Base-by-base conservation (phyloP, 2,329 filamentous ascomycete genomes). In the Dendryphion nanum region DNA sequence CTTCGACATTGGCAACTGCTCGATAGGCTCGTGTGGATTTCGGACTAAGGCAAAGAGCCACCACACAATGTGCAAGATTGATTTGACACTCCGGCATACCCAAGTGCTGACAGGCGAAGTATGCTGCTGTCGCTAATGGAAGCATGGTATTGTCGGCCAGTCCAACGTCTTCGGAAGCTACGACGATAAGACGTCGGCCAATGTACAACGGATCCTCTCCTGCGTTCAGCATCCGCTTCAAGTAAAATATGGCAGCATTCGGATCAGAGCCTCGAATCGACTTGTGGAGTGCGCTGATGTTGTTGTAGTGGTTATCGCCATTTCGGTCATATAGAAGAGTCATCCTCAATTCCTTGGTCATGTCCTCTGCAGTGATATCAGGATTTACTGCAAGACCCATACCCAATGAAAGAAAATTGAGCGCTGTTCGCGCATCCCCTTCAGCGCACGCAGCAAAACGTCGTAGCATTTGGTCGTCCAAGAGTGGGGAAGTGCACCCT, bases 301-400 rank as follows among this genome's bases (percentile, higher is more conserved):
- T 93, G 61, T 98, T 91, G 71, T 97, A 98, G 69, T 97, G 93
- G 63, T 95, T 89, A 66, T 98, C 93, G 36, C 93, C 91, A 0
- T 86, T 87, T 38, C 93, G 82, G 66, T 98, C 93, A 67, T 97
- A 97, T 12, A 97, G 89, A 2, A 97, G 74, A 0, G 91, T 97
- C 61, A 90, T 90, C 2, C 91, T 97, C 7, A 98, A 75, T 2
- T 86, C 79, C 1, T 81, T 74, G 61, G 95, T 95, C 60, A 98
- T 81, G 41, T 82, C 79, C 5, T 85, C 82, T 45, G 84, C 81
- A 0, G 87, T 93, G 47, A 85, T 82, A 7, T 74, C 72, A 0
- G 77, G 73, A 5, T 78, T 76, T 20, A 71, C 76, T 3, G 85
- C 83, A 0, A 95, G 74, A 23, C 86, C 87, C 53, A 97, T 80